A percentile compares a stretch with the other conserved stretches of the same genome.
phyloP scores from a whole-genome alignment of 2,329 filamentous ascomycete species.

The Pseudogymnoascus destructans region DNA sequence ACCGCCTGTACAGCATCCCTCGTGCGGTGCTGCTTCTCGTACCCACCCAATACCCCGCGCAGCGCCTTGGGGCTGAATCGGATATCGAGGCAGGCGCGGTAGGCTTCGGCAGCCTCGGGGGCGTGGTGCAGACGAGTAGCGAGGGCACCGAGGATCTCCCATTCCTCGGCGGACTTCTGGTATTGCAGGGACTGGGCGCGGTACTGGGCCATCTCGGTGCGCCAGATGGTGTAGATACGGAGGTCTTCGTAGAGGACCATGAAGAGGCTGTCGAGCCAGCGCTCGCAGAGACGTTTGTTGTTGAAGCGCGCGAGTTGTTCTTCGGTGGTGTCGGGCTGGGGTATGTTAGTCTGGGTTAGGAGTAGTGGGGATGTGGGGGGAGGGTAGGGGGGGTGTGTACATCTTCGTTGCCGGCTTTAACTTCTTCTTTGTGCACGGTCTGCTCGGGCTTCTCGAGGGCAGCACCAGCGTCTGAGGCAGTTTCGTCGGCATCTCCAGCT shows the following conservation, averaged over 20 bases:
- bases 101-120: conserved; percentile 86
- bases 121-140: conserved; percentile 86
- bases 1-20: conserved; percentile 71
- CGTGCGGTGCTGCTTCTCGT: conserved; percentile 66
- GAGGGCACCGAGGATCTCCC: conserved; percentile 91
- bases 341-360: conserved; percentile 18
- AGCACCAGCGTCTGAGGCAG: conserved; percentile 10
- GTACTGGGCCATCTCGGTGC: conserved; percentile 93
- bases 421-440: conserved; percentile 62
- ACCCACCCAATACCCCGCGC: conserved; percentile 66
- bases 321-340: conserved; percentile 49
- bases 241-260: conserved; percentile 99
- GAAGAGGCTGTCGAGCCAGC: conserved; percentile 96
- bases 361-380: conserved; percentile 3
- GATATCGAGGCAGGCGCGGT: conserved; percentile 71
- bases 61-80: conserved; percentile 91
- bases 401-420: conserved; percentile 62
- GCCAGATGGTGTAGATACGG: conserved; percentile 97
- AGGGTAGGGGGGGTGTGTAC: conserved; percentile 31
- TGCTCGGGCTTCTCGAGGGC: conserved; percentile 66
- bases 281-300: conserved; percentile 92
- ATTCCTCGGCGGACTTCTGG: conserved; percentile 92
- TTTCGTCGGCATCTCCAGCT: conserved; percentile 17
- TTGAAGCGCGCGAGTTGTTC: conserved; percentile 79
- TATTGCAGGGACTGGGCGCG: conserved; percentile 88